Percentiles rank a stretch among this genome's conserved stretches.
These are phyloP conservation scores for Trichoderma simmonsii DNA, from an alignment of 2,329 filamentous ascomycete genomes.

Conservation along the genomic window DNA sequence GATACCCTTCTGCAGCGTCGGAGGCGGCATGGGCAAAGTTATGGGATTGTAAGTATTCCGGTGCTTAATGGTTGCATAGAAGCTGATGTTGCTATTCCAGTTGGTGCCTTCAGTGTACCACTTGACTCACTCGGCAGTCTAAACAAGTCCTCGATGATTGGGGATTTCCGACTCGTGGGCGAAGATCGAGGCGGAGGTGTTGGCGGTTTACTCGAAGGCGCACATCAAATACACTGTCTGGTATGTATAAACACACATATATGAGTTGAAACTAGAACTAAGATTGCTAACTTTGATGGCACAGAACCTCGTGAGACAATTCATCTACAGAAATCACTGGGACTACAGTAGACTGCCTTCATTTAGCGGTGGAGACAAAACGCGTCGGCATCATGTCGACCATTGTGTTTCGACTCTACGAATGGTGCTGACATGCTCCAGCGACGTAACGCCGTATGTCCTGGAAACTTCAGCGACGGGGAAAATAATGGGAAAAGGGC, in stretches of 20 bases:
- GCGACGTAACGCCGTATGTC: not conserved
- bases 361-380: not conserved
- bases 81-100: not conserved
- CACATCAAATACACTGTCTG: not conserved
- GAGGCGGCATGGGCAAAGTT: not conserved
- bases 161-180: not conserved
- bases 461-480: not conserved
- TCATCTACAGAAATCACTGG: not conserved
- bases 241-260: not conserved
- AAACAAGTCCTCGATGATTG: not conserved
- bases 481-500: not conserved
- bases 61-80: not conserved
- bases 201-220: not conserved
- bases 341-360: not conserved
- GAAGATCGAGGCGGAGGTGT: not conserved
- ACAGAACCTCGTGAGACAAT: not conserved
- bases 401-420: not conserved
- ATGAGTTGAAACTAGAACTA: rapidly evolving
- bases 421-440: not conserved
- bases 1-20: not conserved
- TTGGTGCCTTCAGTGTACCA: not conserved
- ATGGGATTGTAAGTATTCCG: not conserved
- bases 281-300: not conserved
- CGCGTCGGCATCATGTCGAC: not conserved
- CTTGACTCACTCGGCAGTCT: not conserved